A percentile compares a stretch with the other conserved stretches of the same genome.
Evolutionary conservation across 2,329 filamentous ascomycete genomes (phyloP).

Genomic region (Lachnellula arida): DNA sequence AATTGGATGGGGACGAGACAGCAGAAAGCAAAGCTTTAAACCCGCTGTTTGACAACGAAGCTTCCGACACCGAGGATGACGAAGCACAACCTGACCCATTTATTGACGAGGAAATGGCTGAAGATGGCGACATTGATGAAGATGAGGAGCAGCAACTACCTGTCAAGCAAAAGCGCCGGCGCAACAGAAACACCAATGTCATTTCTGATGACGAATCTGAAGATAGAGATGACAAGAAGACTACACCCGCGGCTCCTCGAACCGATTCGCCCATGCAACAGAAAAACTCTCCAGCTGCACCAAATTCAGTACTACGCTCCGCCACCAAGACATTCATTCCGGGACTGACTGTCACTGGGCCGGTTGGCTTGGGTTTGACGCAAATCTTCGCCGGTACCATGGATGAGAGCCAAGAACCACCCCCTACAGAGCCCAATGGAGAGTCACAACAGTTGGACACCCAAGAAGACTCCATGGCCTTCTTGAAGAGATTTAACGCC

Average conservation of each 20-base stretch:
- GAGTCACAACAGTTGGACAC: slow-evolving; percentile 25
- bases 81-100: slow-evolving; percentile 24
- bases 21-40: slow-evolving; percentile 29
- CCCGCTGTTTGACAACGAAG: slow-evolving; percentile 29
- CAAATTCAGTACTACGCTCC: slow-evolving; percentile 62
- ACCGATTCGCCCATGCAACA: slow-evolving; percentile 29
- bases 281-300: slow-evolving; percentile 45
- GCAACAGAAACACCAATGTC: slow-evolving; percentile 25
- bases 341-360: slow-evolving; percentile 55
- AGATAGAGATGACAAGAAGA: slow-evolving; percentile 33
- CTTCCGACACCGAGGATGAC: slow-evolving; percentile 38
- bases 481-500: slow-evolving; percentile 46
- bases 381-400: slow-evolving; percentile 91
- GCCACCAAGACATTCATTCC: slow-evolving; percentile 67
- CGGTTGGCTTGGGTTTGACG: slow-evolving; percentile 69
- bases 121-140: slow-evolving; percentile 22
- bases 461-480: slow-evolving; percentile 42
- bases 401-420: slow-evolving; percentile 50
- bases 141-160: slow-evolving; percentile 27
- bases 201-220: slow-evolving; percentile 41
- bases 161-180: slow-evolving; percentile 13
- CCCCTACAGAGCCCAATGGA: slow-evolving; percentile 5
- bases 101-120: slow-evolving; percentile 30
- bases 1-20: slow-evolving; percentile 41
- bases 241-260: slow-evolving; percentile 17